Evolutionary conservation across 352 stramenopile species (phyloP), one percentile per base, ranked within the genome.

Genomic region (Phytopythium sindhum): DNA sequence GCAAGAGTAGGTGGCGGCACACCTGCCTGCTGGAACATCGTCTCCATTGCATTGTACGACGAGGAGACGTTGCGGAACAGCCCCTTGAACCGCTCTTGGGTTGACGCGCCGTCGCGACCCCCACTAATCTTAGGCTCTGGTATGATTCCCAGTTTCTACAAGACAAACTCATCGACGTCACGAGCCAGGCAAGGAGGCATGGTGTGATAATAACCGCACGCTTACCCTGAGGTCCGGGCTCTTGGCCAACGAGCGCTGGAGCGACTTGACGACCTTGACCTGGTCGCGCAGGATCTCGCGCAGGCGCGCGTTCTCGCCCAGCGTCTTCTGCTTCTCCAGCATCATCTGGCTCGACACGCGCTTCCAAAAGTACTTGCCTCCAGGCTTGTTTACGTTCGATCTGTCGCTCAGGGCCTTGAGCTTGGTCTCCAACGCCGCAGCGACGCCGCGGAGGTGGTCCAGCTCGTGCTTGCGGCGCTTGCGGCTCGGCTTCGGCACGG

Each of bases 381-480:
- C 73, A 21, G 75, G 53, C 44, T 75, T 70, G 2, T 77, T 69
- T 6, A 48, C 24, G 26, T 63, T 66, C 29, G 71, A 61, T 19
- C 58, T 48, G 21, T 75, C 56, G 57, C 74, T 79, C 1, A 89
- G 53, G 21, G 60, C 52, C 29, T 70, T 45, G 33, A 89, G 72
- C 60, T 87, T 78, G 54, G 66, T 69, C 50, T 87, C 78, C 19
- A 87, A 68, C 45, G 73, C 70, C 29, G 55, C 54, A 11, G 75
- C 73, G 21, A 80, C 66, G 6, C 66, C 65, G 57, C 78, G 78
- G 50, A 87, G 64, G n/a, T 74, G 65, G 53, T 83, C 75, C n/a
- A 87, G 64, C 65, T 87, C 75, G 47, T 83, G 78, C 61, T 84
- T 87, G 60, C 71, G 75, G 15, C 73, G 65, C 65, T 81, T 84